Evolutionary conservation across 2,329 filamentous ascomycete genomes (phyloP), one percentile per base, ranked within the genome.

Genomic region (Beauveria rudraprayagi): DNA sequence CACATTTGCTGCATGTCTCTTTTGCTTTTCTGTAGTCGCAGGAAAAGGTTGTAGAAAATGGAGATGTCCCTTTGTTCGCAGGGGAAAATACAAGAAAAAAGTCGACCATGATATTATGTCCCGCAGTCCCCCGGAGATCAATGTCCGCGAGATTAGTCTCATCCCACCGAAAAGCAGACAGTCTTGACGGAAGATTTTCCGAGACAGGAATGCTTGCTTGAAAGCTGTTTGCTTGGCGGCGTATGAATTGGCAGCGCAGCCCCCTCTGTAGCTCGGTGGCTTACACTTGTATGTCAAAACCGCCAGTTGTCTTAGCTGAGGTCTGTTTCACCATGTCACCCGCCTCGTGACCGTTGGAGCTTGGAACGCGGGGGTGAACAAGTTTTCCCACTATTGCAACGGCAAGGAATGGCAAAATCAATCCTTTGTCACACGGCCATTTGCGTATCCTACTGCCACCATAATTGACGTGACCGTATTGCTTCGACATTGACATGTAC

Each of bases 271-370:
- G 43, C 10, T 40, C 9, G 30, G 44, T 40, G 55, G 44, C 55
- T 48, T 48, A 50, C 55, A n/a, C 26, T 40, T 47, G 28, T 47
- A 24, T 24, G 17, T 11, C n/a, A 53, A 52, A 53, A 22, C 50
- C n/a, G 8, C 30, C 22, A 50, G 22, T 10, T 57, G 55, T 57
- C 55, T 57, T 50, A 24, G 54, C 41, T 57, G 55, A 57, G 14
- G 44, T 28, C 17, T 57, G 44, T 57, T 57, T 57, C 55, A 57
- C 55, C 16, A 41, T 46, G 55, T 44, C 55, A 57, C 55, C 43
- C 19, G 43, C 55, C 55, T 57, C 55, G 55, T 57, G 44, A 57
- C 55, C 17, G 44, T 41, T 28, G 7, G 26, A n/a, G 9, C 24
- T 44, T 46, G 40, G 28, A 44, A 19, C 17, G 8, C 1, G 28